Conservation (phyloP, 768 basidiomycete species). For the Mycena sanguinolenta region DNA sequence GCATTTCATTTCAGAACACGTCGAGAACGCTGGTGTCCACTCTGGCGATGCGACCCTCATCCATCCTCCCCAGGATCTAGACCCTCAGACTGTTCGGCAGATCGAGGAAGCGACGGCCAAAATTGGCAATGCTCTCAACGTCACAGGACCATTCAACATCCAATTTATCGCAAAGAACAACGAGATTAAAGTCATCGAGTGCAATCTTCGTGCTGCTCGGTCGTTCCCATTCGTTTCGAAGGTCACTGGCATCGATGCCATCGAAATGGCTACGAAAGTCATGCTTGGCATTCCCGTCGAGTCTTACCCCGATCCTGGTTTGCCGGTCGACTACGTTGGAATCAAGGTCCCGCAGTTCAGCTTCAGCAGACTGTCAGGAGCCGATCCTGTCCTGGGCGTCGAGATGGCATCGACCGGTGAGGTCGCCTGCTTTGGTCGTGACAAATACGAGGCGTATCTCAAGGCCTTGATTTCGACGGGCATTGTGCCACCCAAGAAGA, state of each 20-base stretch:
- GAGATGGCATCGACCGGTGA: conserved; percentile 99
- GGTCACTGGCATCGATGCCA: conserved; percentile 96
- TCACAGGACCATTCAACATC: conserved; percentile 99
- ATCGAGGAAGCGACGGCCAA: conserved; percentile 98
- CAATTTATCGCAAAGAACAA: conserved; percentile 99
- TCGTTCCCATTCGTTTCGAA: conserved; percentile 99
- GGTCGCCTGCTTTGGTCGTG: conserved; percentile 97
- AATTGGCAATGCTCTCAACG: conserved; percentile 97
- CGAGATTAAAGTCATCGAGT: conserved; percentile 99
- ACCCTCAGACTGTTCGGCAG: conserved; percentile 94
- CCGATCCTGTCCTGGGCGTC: conserved; percentile 97
- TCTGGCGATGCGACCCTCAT: conserved; percentile 99
- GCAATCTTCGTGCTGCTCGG: conserved; percentile 96
- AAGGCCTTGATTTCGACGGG: conserved; percentile 98
- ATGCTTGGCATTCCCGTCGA: conserved; percentile 94
- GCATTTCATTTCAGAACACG: conserved; percentile 99
- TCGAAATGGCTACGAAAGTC: conserved; percentile 99
- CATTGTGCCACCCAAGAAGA: conserved; percentile 95
- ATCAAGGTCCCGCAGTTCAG: conserved; percentile 99
- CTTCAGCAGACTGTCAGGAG: conserved; percentile 95
- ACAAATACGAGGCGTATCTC: conserved; percentile 98
- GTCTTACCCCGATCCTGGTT: conserved; percentile 88
- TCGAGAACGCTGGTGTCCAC: conserved; percentile 98
- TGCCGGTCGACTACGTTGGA: conserved; percentile 95
- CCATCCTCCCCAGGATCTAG: conserved; percentile 97